A percentile compares a stretch with the other conserved stretches of the same genome.
Conservation (phyloP, 768 basidiomycete species). For the Suillus spraguei region DNA sequence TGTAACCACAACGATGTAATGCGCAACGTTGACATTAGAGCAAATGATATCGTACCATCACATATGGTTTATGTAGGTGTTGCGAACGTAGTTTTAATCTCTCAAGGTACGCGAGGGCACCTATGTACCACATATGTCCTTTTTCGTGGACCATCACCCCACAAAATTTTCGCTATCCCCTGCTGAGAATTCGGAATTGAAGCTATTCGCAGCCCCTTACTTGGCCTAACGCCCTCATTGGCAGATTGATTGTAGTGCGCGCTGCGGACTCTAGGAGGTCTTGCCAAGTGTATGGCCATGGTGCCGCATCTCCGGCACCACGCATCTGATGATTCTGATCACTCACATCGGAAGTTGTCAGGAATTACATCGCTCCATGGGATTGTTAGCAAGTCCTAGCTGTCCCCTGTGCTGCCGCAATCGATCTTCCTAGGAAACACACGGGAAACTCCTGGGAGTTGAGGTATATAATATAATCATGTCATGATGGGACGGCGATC, state of each 20-base stretch:
- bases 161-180: neutral
- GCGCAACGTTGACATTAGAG: neutral
- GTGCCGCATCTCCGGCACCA: neutral
- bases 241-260: neutral
- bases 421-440: neutral
- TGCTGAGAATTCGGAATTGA: neutral
- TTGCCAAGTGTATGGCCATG: neutral
- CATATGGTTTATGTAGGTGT: neutral
- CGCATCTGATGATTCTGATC: neutral
- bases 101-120: neutral
- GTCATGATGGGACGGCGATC: neutral
- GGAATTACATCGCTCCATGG: neutral
- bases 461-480: neutral
- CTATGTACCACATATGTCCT: neutral
- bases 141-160: neutral
- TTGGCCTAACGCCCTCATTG: neutral
- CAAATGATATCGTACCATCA: neutral
- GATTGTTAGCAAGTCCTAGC: neutral
- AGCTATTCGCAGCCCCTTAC: neutral
- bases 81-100: neutral
- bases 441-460: neutral
- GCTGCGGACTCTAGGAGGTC: neutral
- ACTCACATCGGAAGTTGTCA: neutral
- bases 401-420: neutral
- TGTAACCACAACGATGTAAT: neutral